Percentiles rank a stretch among this genome's conserved stretches.
These are phyloP conservation scores for Malus hybrid DNA, from an alignment of 331 rosid species.

Conservation along the genomic window DNA sequence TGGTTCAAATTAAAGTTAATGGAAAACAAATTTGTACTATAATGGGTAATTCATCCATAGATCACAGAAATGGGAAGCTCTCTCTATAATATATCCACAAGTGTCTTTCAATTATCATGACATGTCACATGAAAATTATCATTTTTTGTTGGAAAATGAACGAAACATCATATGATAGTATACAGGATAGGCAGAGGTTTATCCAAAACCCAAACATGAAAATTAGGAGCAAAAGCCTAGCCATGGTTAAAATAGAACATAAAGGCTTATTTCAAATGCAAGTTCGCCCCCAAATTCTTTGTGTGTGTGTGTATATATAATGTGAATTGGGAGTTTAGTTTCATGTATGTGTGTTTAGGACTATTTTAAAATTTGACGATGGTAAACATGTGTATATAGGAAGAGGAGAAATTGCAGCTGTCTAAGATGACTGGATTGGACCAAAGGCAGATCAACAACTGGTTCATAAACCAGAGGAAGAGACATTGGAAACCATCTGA, in stretches of 20 bases:
- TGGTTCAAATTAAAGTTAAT: not conserved
- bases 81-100: too few species aligned
- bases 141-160: too few species aligned
- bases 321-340: too few species aligned
- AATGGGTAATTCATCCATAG: not conserved
- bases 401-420: slow-evolving; percentile 59
- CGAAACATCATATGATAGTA: too few species aligned
- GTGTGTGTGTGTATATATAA: too few species aligned
- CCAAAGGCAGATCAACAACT: slow-evolving; percentile 71
- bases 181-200: too few species aligned
- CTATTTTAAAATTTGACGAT: not conserved
- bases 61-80: too few species aligned
- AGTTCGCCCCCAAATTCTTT: not conserved
- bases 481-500: slow-evolving; percentile 82
- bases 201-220: too few species aligned
- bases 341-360: not conserved
- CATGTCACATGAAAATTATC: too few species aligned
- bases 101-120: too few species aligned
- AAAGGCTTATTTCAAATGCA: not conserved
- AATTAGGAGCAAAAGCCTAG: too few species aligned
- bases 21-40: not conserved
- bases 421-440: slow-evolving; percentile 55
- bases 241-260: not conserved
- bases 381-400: slow-evolving; percentile 24
- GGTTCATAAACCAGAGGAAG: slow-evolving; percentile 86